Percentiles rank a stretch among this genome's conserved stretches.
These are phyloP conservation scores for Aspergillus felis DNA, from an alignment of 2,329 filamentous ascomycete genomes.

Conservation along the genomic window DNA sequence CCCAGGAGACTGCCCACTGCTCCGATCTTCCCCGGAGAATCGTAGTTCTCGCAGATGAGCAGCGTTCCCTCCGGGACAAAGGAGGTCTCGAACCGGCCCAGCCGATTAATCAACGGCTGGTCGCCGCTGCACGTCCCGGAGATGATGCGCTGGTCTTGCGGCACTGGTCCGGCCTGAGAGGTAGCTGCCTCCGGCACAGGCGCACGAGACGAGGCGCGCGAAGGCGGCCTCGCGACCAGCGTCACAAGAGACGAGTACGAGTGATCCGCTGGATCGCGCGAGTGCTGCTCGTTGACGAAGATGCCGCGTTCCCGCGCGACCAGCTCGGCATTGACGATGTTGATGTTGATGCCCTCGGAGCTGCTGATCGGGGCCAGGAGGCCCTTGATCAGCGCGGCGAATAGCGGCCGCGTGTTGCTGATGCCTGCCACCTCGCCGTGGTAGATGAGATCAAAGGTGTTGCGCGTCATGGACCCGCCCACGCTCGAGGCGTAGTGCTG, in stretches of 20 bases:
- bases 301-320: slow-evolving; percentile 75
- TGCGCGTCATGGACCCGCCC: slow-evolving; percentile 50
- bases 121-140: slow-evolving; percentile 37
- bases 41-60: slow-evolving; percentile 77
- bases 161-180: background rate
- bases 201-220: slow-evolving; percentile 32
- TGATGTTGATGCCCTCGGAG: slow-evolving; percentile 64
- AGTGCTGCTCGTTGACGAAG: slow-evolving; percentile 69
- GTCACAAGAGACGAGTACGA: slow-evolving; percentile 70
- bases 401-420: slow-evolving; percentile 72
- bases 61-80: slow-evolving; percentile 71
- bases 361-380: slow-evolving; percentile 66
- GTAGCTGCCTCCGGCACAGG: slow-evolving; percentile 24
- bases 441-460: slow-evolving; percentile 72
- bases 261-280: slow-evolving; percentile 56
- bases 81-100: slow-evolving; percentile 69
- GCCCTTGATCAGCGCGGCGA: slow-evolving; percentile 74
- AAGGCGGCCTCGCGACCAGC: slow-evolving; percentile 51
- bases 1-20: slow-evolving; percentile 70
- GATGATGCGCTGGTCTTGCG: slow-evolving; percentile 50
- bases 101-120: slow-evolving; percentile 60
- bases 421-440: slow-evolving; percentile 69
- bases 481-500: slow-evolving; percentile 59
- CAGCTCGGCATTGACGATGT: slow-evolving; percentile 76
- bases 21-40: slow-evolving; percentile 78